Conservation (phyloP, 352 stramenopile genomes). For the Stramenopiles sp. region DNA sequence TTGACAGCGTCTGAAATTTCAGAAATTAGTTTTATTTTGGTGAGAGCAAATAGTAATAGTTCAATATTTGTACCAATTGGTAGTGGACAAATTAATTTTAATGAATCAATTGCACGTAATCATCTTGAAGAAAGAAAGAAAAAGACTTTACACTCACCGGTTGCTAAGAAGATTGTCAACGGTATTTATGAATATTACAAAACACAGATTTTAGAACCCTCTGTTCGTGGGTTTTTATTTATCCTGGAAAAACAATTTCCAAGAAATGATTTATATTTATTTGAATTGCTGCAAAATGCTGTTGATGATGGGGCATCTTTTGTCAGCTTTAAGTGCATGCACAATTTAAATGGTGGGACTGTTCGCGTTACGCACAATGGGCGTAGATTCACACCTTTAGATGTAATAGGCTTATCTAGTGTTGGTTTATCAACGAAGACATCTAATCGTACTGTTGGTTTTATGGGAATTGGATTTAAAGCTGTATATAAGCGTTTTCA, state of each 20-base stretch:
- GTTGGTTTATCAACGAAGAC: slow-evolving; percentile 16
- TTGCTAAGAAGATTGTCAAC: too few species aligned
- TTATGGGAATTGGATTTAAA: slow-evolving; percentile 21
- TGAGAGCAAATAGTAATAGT: too few species aligned
- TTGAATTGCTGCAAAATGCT: slow-evolving; percentile 18
- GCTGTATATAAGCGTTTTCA: slow-evolving; percentile 15
- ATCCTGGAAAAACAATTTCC: slow-evolving; percentile 19
- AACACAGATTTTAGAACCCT: slow-evolving; percentile 17
- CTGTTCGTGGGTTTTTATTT: slow-evolving; percentile 17
- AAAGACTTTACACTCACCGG: too few species aligned
- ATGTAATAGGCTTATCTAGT: slow-evolving; percentile 14
- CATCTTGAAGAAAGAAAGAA: too few species aligned
- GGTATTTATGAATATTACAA: slow-evolving; percentile 20
- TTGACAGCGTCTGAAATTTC: too few species aligned
- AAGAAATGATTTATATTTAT: slow-evolving; percentile 16
- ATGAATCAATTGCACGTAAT: too few species aligned
- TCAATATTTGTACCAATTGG: too few species aligned
- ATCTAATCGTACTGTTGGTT: slow-evolving; percentile 17
- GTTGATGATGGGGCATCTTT: slow-evolving; percentile 16
- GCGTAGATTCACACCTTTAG: slow-evolving; percentile 10
- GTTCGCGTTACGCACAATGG: slow-evolving; percentile 11
- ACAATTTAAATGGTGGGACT: not conserved
- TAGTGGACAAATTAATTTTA: too few species aligned
- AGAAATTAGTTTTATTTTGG: too few species aligned
- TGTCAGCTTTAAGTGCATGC: too few species aligned